Conservation (phyloP, 192 early-diverging fungal species). For the Coemansia sp. region DNA sequence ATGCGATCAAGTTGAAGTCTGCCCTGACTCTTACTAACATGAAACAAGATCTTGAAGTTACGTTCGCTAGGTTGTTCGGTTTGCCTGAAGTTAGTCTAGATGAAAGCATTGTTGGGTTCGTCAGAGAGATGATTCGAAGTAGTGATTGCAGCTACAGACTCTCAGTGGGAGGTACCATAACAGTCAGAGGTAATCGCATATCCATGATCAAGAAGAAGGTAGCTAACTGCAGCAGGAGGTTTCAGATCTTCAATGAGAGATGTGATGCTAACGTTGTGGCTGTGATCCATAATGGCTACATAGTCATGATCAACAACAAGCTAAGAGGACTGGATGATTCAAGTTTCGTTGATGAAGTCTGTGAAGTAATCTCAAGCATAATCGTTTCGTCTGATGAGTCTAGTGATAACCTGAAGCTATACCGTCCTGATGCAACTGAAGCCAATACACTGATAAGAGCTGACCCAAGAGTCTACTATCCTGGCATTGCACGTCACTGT, state of each 20-base stretch:
- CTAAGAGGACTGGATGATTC: neutral
- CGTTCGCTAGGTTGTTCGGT: neutral
- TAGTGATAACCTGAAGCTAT: neutral
- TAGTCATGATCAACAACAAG: neutral
- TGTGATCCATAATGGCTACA: neutral
- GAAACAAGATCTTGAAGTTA: neutral
- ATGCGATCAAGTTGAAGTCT: neutral
- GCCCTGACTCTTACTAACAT: neutral
- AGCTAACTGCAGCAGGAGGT: neutral
- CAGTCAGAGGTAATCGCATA: neutral
- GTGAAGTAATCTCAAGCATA: neutral
- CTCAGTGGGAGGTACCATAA: neutral
- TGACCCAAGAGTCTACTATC: neutral
- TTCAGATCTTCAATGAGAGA: neutral
- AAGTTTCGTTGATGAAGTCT: neutral
- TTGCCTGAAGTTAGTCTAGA: neutral
- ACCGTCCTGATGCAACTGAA: neutral
- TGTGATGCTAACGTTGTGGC: neutral
- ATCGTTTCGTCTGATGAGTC: neutral
- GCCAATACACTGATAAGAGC: neutral
- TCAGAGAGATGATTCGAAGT: neutral
- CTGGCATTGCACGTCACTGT: neutral
- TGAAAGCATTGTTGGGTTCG: neutral
- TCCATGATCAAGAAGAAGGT: neutral
- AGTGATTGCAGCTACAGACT: neutral